Evolutionary conservation across 345 rosid genomes (phyloP), one percentile per base, ranked within the genome.

Genomic region (Lepidium sativum): DNA sequence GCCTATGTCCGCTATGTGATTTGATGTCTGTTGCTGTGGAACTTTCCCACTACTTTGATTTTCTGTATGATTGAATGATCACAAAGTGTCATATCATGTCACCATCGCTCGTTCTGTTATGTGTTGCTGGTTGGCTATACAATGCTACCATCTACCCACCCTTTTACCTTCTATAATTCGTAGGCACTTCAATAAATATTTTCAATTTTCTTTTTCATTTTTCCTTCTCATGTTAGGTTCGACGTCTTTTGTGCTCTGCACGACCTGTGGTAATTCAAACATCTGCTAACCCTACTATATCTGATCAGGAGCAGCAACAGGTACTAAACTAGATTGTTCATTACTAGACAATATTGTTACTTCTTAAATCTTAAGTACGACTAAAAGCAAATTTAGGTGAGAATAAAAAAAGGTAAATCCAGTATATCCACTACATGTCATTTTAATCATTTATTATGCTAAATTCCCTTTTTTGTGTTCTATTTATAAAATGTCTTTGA

Each of bases 271-370:
- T 91, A 27, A 76, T 89, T 76, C 94, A 89, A 63, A 86, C 92
- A 57, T 79, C 97, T 58, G 80, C 71, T 55, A 84, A 83, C 68
- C 88, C 96, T 40, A 84, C 82, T 74, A 78, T 87, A 64, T 80
- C 96, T 18, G 97, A 92, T 67, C 97, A 92, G 80, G 98, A 92
- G 66, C 84, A 86, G 71, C 98, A 92, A 72, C 97, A 92, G 97
- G 98, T 89, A 77, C 37, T 18, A 20, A 61, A 62, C 15, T 32
- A 57, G 60, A 27, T 17, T 72, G 39, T 42, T 16, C 32, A 65
- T 34, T 63, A 14, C 60, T 64, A 17, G 41, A 54, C 11, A 54
- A 33, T 34, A 41, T 20, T 40, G 52, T 40, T 54, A 45, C 33
- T 37, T 54, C 35, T 5, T 54, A 35, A 35, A 51, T 21, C 58